Percentiles rank a stretch among this genome's conserved stretches.
Evolutionary conservation across 306 rosid genomes (phyloP).

Genomic region (Chamaecrista fasciculata): DNA sequence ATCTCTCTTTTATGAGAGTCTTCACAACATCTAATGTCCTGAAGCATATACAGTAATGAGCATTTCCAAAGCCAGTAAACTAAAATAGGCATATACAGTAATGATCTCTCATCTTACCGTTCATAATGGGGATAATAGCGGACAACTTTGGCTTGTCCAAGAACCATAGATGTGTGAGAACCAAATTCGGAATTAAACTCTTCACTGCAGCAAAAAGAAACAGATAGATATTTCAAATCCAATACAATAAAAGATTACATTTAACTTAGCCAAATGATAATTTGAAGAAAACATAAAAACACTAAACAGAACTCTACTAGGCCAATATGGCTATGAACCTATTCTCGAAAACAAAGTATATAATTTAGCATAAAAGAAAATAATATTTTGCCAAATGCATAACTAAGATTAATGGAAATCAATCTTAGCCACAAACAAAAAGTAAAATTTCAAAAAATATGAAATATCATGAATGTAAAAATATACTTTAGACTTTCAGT

Average conservation of each 20-base stretch:
- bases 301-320: constrained; percentile 10
- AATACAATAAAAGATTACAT: constrained; percentile 19
- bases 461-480: not conserved
- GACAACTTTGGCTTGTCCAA: constrained; percentile 94
- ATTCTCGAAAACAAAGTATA: not conserved
- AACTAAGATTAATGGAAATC: constrained; percentile 9
- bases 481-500: not conserved
- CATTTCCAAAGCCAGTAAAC: constrained; percentile 15
- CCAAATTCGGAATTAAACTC: constrained; percentile 91
- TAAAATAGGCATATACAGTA: constrained; percentile 5
- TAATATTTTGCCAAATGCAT: not conserved
- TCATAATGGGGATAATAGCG: constrained; percentile 81
- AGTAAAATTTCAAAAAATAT: not conserved
- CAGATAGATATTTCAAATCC: constrained; percentile 26
- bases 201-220: constrained; percentile 52
- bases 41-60: constrained; percentile 41
- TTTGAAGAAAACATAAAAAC: constrained; percentile 13
- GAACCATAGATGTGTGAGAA: constrained; percentile 90
- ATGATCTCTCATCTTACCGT: constrained; percentile 63
- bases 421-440: not conserved
- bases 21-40: constrained; percentile 78
- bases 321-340: constrained; percentile 1
- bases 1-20: constrained; percentile 67
- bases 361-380: constrained; percentile 4
- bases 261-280: constrained; percentile 19